A percentile compares a stretch with the other conserved stretches of the same genome.
Conservation (phyloP, 306 rosid genomes). For the Pyrus pyrifolia region DNA sequence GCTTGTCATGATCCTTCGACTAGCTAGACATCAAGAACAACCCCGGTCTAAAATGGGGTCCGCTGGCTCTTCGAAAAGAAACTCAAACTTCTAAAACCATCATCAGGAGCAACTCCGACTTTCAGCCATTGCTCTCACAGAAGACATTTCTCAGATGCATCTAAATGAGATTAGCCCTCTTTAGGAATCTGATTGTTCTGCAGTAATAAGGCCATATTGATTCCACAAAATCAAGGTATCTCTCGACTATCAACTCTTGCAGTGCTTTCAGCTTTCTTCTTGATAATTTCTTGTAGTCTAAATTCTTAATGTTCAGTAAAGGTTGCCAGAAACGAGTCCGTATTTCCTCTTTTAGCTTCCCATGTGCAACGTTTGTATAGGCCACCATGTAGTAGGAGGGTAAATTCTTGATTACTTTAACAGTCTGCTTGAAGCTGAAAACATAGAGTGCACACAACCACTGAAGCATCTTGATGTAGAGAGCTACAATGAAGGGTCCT, state of each 20-base stretch:
- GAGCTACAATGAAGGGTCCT: conserved; percentile 61
- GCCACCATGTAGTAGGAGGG: conserved; percentile 54
- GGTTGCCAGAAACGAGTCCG: conserved; percentile 43
- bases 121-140: conserved; percentile 14
- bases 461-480: conserved; percentile 53
- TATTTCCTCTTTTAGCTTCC: conserved; percentile 59
- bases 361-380: conserved; percentile 35
- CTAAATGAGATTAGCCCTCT: conserved; percentile 74
- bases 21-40: conserved; percentile 31
- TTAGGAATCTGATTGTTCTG: conserved; percentile 68
- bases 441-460: conserved; percentile 50
- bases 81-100: conserved; percentile 17
- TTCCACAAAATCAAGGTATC: conserved; percentile 66
- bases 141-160: conserved; percentile 18
- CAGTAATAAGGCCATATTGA: conserved; percentile 83
- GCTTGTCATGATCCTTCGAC: conserved; percentile 24
- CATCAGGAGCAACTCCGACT: conserved; percentile 25
- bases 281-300: conserved; percentile 50
- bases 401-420: conserved; percentile 35
- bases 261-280: conserved; percentile 48
- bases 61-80: conserved; percentile 27
- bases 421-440: conserved; percentile 73
- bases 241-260: conserved; percentile 45
- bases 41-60: conserved; percentile 56
- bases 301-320: conserved; percentile 39